Conservation (phyloP, 805 yeast species). For the Candida multigemmis region DNA sequence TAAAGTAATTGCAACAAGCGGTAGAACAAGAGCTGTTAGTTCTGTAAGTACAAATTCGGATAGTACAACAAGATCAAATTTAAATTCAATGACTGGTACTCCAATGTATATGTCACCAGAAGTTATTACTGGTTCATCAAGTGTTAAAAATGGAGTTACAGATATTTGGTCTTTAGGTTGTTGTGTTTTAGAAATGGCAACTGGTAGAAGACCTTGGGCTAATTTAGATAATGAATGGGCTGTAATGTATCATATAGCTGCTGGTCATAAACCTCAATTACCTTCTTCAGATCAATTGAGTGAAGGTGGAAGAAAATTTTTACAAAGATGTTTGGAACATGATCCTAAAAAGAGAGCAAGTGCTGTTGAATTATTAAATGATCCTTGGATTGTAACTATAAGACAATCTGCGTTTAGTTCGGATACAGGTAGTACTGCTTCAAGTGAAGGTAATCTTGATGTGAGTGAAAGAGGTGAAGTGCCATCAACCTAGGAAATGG, state of each 20-base stretch:
- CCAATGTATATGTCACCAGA: conserved; percentile 99
- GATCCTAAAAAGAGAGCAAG: conserved; percentile 75
- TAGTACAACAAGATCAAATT: conserved; percentile 14
- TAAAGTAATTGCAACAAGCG: conserved; percentile 68
- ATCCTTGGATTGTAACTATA: conserved; percentile 82
- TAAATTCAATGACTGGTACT: conserved; percentile 71
- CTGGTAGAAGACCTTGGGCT: conserved; percentile 96
- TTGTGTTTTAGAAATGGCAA: conserved; percentile 91
- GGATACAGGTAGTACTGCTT: conserved; percentile 23
- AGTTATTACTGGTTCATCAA: conserved; percentile 68
- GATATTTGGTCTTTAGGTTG: conserved; percentile 98
- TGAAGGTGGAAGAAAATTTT: conserved; percentile 59
- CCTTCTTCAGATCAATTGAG: conserved; percentile 77
- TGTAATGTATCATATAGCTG: conserved; percentile 95
- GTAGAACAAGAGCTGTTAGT: conserved; percentile 25
- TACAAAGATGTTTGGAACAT: conserved; percentile 68
- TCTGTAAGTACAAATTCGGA: conserved; percentile 5
- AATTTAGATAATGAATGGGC: conserved; percentile 97
- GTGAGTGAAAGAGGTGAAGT: no score
- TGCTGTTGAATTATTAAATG: conserved; percentile 77
- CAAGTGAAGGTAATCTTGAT: no score
- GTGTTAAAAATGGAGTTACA: conserved; percentile 53
- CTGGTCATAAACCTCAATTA: conserved; percentile 82
- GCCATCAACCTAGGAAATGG: no score
- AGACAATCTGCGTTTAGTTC: conserved; percentile 53